Base-by-base conservation (phyloP, 768 basidiomycete species). In the Xerocomellus amylosporus region DNA sequence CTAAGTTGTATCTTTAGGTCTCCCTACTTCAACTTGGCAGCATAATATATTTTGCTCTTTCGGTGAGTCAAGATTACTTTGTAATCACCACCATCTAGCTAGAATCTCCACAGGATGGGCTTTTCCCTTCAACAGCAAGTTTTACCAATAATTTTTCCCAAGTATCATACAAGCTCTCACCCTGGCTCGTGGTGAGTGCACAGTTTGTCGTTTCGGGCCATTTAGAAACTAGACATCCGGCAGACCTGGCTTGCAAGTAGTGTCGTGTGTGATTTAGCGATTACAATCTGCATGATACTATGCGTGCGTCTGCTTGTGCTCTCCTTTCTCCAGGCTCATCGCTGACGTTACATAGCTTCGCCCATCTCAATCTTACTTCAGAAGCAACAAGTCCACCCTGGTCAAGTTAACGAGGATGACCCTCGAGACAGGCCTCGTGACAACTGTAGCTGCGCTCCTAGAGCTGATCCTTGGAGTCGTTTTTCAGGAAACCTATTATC, bases 381-480 rank as follows among this genome's bases (percentile, higher is more conserved):
- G 9, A 14, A 33, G 31, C 5, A 56, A 19, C 14, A 59, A 42
- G 5, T 56, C 45, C 2, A 41, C 20, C 5, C 17, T 62, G 8
- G 26, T 38, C 39, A 58, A 51, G 26, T 34, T 66, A 7, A 68
- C 58, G 2, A 65, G 37, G 46, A 40, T 68, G 13, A 61, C 64
- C n/a, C 46, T 66, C 14, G 65, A 68, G 34, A 68, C 64, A 0
- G 67, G 67, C 3, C 49, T 60, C 13, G 44, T 66, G 10, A 68
- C 66, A 12, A 54, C 64, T 5, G 38, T 44, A 3, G 56, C 66
- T 1, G 58, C 58, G 0, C 46, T 66, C 14, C 17, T 60, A 1
- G 65, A 68, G 36, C 46, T 66, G 2, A 30, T 61, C 10, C 43
- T 68, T 8, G 58, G 47, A 4, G 6, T 52, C 2, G 42, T 41